Evolutionary conservation across 345 rosid species (phyloP).

Genomic region (Citrus unshiu): DNA sequence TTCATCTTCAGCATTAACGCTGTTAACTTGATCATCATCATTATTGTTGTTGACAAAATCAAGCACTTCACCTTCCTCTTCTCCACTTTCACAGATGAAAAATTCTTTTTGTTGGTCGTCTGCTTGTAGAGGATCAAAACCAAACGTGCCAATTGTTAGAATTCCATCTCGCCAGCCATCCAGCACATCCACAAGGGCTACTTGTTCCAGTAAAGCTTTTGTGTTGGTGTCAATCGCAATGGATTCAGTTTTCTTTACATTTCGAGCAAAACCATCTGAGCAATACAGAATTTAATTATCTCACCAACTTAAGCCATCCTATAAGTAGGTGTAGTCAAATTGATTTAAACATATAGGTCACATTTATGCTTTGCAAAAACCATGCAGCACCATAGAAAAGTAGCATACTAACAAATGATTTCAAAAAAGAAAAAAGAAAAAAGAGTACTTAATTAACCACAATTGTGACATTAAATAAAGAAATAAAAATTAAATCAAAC

Average conservation of each 20-base stretch:
- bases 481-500: slow-evolving; percentile 24
- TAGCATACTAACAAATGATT: too few relatives aligned
- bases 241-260: slow-evolving; percentile 48
- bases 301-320: neutral
- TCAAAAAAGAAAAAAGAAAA: too few relatives aligned
- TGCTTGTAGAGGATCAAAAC: slow-evolving; percentile 57
- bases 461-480: neutral
- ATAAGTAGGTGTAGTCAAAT: neutral
- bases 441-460: too few relatives aligned
- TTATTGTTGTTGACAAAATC: neutral
- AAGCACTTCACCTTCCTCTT: slow-evolving; percentile 19
- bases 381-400: too few relatives aligned
- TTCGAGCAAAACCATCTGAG: slow-evolving; percentile 42
- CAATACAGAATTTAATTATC: neutral
- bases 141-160: slow-evolving; percentile 86
- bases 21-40: slow-evolving; percentile 7
- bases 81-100: slow-evolving; percentile 24
- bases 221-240: slow-evolving; percentile 52
- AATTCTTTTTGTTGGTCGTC: slow-evolving; percentile 28
- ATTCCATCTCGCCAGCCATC: slow-evolving; percentile 82
- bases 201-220: slow-evolving; percentile 61
- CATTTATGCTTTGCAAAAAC: too few relatives aligned
- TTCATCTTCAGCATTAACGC: slow-evolving; percentile 17
- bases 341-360: neutral
- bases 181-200: slow-evolving; percentile 58